Percentiles rank a stretch among this genome's conserved stretches.
Conservation (phyloP, 148 eudicot species). For the Rhododendron henanense region DNA sequence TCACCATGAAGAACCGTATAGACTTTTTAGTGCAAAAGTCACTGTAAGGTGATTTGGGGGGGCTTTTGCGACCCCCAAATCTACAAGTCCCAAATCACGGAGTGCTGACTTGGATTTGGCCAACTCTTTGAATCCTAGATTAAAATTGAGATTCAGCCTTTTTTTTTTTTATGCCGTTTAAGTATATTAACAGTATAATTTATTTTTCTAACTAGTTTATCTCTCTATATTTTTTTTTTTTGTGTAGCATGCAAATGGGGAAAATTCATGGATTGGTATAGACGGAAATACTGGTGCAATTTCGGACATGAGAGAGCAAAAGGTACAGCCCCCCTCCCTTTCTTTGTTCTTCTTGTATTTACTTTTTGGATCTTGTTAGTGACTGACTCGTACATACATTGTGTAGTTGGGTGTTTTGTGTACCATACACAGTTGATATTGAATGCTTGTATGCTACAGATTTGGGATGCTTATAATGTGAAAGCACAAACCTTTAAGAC, state of each 20-base stretch:
- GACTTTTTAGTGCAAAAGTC: background rate
- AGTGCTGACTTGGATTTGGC: background rate
- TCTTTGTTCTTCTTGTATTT: background rate
- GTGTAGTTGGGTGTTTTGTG: background rate
- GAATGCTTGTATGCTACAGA: constrained; percentile 30
- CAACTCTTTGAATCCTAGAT: background rate
- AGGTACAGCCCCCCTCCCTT: constrained; percentile 34
- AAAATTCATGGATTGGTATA: constrained; percentile 94
- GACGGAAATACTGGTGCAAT: constrained; percentile 92
- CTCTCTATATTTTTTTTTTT: background rate
- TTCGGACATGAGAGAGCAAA: constrained; percentile 78
- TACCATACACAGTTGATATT: background rate
- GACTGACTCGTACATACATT: background rate
- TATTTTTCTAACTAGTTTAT: too few relatives aligned
- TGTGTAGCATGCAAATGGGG: constrained; percentile 79
- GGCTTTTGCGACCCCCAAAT: background rate
- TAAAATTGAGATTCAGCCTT: background rate
- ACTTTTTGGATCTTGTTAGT: background rate
- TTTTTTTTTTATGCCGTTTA: background rate
- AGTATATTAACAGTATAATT: background rate
- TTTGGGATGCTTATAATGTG: constrained; percentile 91
- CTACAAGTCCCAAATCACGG: background rate
- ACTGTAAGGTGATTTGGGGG: background rate
- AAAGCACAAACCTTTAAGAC: constrained; percentile 95
- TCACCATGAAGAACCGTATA: background rate